Conservation (phyloP, 2,329 filamentous ascomycete species). For the Orbilia javanica region DNA sequence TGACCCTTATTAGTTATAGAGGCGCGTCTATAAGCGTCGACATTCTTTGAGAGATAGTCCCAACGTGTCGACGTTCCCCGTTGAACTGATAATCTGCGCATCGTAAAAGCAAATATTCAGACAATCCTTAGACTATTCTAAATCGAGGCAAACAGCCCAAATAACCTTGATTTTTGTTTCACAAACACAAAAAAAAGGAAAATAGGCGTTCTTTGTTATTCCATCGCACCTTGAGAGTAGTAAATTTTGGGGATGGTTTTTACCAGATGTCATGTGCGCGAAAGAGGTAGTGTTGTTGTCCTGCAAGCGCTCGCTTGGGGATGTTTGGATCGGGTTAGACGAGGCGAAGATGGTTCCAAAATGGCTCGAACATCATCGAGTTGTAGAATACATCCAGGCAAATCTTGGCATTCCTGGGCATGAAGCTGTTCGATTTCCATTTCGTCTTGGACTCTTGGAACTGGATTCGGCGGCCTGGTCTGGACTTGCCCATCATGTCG, state of each 20-base stretch:
- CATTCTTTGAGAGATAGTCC: slow-evolving; percentile 6
- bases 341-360: slow-evolving; percentile 27
- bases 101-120: not conserved
- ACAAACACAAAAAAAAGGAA: not conserved
- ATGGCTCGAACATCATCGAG: slow-evolving; percentile 42
- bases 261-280: slow-evolving; percentile 11
- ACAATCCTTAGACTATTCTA: not conserved
- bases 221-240: not conserved
- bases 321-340: not conserved
- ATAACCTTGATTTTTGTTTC: not conserved
- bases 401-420: not conserved
- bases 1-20: not conserved
- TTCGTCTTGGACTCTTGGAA: not conserved
- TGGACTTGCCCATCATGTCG: not conserved
- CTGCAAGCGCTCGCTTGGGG: slow-evolving; percentile 32
- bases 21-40: slow-evolving; percentile 21
- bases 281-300: slow-evolving; percentile 21
- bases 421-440: not conserved
- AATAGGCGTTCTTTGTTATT: not conserved
- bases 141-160: not conserved
- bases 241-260: not conserved
- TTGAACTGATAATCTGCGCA: not conserved
- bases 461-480: not conserved
- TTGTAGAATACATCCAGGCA: slow-evolving; percentile 33
- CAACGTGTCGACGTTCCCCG: not conserved